Percentiles rank a stretch among this genome's conserved stretches.
Conservation (phyloP, 2,329 filamentous ascomycete species). For the Aspergillus luchuensis region DNA sequence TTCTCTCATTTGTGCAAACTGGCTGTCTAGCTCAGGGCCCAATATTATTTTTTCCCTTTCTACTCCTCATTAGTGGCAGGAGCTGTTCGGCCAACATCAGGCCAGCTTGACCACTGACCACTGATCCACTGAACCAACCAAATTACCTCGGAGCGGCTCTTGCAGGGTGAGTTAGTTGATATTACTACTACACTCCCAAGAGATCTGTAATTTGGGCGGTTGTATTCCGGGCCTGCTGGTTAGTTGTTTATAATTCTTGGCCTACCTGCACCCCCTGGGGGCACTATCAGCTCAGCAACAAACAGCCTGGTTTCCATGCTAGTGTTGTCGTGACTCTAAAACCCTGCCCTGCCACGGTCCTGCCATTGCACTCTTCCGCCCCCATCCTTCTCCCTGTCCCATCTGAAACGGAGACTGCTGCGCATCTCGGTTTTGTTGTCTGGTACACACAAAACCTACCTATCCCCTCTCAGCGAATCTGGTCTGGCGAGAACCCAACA, state of each 20-base stretch:
- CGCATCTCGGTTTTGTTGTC: slow-evolving; percentile 13
- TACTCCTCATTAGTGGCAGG: slow-evolving; percentile 24
- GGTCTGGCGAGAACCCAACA: slow-evolving; percentile 12
- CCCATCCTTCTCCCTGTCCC: slow-evolving; percentile 10
- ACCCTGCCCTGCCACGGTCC: slow-evolving; percentile 10
- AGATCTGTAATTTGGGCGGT: slow-evolving; percentile 3
- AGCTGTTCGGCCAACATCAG: slow-evolving; percentile 22
- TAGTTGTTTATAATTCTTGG: background rate
- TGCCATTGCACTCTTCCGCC: slow-evolving; percentile 16
- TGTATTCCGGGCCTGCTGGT: background rate
- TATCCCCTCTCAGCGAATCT: slow-evolving; percentile 1
- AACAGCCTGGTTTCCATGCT: slow-evolving; percentile 9
- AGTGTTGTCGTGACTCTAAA: slow-evolving; percentile 13
- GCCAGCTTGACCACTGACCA: slow-evolving; percentile 21
- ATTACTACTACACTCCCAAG: slow-evolving; percentile 7
- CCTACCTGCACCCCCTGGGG: background rate
- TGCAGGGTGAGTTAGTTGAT: slow-evolving; percentile 9
- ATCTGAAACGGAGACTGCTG: slow-evolving; percentile 2
- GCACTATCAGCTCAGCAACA: slow-evolving; percentile 10
- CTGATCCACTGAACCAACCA: background rate
- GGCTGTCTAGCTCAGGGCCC: slow-evolving; percentile 25
- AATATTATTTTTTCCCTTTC: slow-evolving; percentile 10
- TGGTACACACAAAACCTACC: background rate
- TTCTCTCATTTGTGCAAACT: slow-evolving; percentile 21
- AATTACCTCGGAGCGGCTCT: slow-evolving; percentile 15